Evolutionary conservation across 768 basidiomycete genomes (phyloP).

Genomic region (Dentipellis fragilis): DNA sequence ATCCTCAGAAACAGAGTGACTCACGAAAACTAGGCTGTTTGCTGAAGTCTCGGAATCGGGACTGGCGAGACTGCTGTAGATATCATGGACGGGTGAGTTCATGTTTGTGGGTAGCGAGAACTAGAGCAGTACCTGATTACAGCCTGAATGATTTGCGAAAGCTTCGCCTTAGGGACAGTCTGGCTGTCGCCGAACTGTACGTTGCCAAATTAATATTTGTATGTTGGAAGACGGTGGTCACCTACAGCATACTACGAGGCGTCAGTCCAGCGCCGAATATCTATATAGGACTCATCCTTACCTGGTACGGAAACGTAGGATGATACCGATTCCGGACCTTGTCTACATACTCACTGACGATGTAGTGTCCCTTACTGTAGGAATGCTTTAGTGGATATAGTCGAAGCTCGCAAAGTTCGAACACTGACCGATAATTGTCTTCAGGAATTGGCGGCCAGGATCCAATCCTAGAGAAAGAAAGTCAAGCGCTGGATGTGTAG

Average conservation of each 20-base stretch:
- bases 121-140: slow-evolving; percentile 44
- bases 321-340: slow-evolving; percentile 51
- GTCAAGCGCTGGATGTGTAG: neutral
- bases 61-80: slow-evolving; percentile 55
- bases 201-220: slow-evolving; percentile 4
- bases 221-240: slow-evolving; percentile 1
- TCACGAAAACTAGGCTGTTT: slow-evolving; percentile 66
- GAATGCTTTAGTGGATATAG: slow-evolving; percentile 8
- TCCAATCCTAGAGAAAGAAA: slow-evolving; percentile 32
- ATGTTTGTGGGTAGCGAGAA: too few species aligned
- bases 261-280: neutral
- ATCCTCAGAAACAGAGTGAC: slow-evolving; percentile 46
- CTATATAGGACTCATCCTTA: slow-evolving; percentile 10
- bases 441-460: slow-evolving; percentile 75
- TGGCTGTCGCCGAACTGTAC: slow-evolving; percentile 72
- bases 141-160: slow-evolving; percentile 65
- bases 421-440: slow-evolving; percentile 57
- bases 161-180: slow-evolving; percentile 50
- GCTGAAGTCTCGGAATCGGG: slow-evolving; percentile 67
- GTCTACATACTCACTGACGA: slow-evolving; percentile 61
- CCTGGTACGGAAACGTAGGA: slow-evolving; percentile 67
- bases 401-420: neutral
- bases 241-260: slow-evolving; percentile 49
- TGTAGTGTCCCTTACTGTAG: slow-evolving; percentile 55
- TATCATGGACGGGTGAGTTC: neutral